Percentiles rank a stretch among this genome's conserved stretches.
Conservation (phyloP, 2,329 filamentous ascomycete genomes). For the Ceratocystis papillata region DNA sequence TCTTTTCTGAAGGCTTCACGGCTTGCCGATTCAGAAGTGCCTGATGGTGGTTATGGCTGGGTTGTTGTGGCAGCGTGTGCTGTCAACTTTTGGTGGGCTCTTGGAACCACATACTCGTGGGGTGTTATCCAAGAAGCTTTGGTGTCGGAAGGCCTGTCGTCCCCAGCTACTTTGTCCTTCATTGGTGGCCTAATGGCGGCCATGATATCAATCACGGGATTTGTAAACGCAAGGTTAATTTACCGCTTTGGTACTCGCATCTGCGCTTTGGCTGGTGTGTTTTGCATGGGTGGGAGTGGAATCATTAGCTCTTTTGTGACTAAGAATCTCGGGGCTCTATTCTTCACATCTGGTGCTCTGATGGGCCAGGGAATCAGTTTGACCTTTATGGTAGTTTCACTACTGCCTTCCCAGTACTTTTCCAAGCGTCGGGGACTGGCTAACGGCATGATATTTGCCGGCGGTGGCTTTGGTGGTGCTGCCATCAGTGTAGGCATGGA, state of each 20-base stretch:
- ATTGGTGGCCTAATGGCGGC: slow-evolving; percentile 45
- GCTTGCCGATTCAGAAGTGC: slow-evolving; percentile 37
- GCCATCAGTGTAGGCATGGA: slow-evolving; percentile 42
- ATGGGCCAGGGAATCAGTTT: slow-evolving; percentile 32
- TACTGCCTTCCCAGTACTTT: slow-evolving; percentile 46
- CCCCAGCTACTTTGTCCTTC: slow-evolving; percentile 46
- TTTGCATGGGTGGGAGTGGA: slow-evolving; percentile 40
- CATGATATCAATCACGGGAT: slow-evolving; percentile 41
- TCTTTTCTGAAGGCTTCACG: slow-evolving; percentile 34
- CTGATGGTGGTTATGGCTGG: slow-evolving; percentile 49
- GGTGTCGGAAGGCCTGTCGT: slow-evolving; percentile 38
- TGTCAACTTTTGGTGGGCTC: slow-evolving; percentile 45
- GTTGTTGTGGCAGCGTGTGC: slow-evolving; percentile 42
- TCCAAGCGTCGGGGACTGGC: slow-evolving; percentile 43
- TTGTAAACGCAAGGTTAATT: slow-evolving; percentile 44
- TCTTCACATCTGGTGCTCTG: slow-evolving; percentile 31
- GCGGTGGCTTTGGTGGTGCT: slow-evolving; percentile 47
- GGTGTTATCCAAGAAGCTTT: slow-evolving; percentile 50
- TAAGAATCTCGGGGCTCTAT: slow-evolving; percentile 32
- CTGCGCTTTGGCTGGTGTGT: slow-evolving; percentile 40
- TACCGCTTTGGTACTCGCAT: slow-evolving; percentile 38
- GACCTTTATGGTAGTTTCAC: slow-evolving; percentile 39
- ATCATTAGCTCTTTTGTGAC: slow-evolving; percentile 36
- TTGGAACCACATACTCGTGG: slow-evolving; percentile 48
- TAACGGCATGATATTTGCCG: slow-evolving; percentile 44